phyloP scores from a whole-genome alignment of 2,329 filamentous ascomycete species.

The Daldinia eschscholtzii region DNA sequence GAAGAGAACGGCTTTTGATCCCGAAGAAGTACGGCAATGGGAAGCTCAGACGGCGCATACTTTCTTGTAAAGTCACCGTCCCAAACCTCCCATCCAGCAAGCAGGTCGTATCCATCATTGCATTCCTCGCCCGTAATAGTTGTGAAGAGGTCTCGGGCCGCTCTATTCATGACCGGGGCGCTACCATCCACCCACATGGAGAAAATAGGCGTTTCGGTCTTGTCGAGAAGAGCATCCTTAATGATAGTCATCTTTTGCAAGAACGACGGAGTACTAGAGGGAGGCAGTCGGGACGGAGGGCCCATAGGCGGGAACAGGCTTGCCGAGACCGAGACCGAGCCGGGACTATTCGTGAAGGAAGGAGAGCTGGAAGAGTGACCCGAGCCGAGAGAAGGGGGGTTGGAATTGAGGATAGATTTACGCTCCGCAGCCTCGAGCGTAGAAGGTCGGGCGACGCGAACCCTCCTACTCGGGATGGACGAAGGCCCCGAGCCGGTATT shows the following conservation, averaged over 20 bases:
- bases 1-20: conserved; percentile 71
- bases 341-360: conserved; percentile 63
- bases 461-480: conserved; percentile 53
- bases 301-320: conserved; percentile 76
- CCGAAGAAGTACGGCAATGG: conserved; percentile 73
- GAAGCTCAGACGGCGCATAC: conserved; percentile 71
- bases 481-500: conserved; percentile 62
- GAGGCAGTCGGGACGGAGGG: conserved; percentile 68
- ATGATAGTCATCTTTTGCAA: conserved; percentile 80
- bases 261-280: conserved; percentile 71
- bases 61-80: conserved; percentile 73
- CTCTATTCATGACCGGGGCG: conserved; percentile 79
- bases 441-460: conserved; percentile 56
- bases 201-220: conserved; percentile 78
- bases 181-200: conserved; percentile 86
- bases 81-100: conserved; percentile 72
- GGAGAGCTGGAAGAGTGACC: conserved; percentile 63
- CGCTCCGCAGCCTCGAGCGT: conserved; percentile 62
- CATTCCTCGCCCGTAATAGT: conserved; percentile 57
- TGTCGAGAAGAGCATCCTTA: conserved; percentile 83
- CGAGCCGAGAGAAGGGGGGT: conserved; percentile 62
- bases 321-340: conserved; percentile 64
- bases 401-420: conserved; percentile 59
- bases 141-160: conserved; percentile 67
- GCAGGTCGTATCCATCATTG: conserved; percentile 66